A percentile compares a stretch with the other conserved stretches of the same genome.
Evolutionary conservation across 176 grass and related monocot species (phyloP).

Genomic region (Juncus inflexus): DNA sequence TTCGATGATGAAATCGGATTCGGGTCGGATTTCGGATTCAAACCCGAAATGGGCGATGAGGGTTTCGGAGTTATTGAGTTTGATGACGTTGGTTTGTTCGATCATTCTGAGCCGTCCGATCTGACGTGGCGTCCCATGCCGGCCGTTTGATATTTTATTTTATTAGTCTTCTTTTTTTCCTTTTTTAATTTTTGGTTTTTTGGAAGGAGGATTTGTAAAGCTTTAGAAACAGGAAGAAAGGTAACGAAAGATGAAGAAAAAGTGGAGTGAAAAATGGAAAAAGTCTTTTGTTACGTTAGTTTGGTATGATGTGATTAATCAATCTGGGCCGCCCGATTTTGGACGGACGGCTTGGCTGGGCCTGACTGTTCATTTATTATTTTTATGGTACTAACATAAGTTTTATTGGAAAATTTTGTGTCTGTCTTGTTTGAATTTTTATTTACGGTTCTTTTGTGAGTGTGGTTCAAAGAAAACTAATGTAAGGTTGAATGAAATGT

Average conservation of each 20-base stretch:
- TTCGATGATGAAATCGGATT: conserved; percentile 37
- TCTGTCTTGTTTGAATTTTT: too few relatives aligned
- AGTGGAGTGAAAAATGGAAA: not conserved
- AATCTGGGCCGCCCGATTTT: conserved; percentile 18
- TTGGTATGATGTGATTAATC: not conserved
- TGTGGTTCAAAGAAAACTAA: too few relatives aligned
- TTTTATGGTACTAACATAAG: conserved; percentile 14
- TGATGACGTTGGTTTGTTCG: conserved; percentile 28
- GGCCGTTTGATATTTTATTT: conserved; percentile 10
- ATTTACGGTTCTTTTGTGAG: not conserved
- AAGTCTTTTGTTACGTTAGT: conserved; percentile 21
- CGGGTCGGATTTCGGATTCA: conserved; percentile 26
- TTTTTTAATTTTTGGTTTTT: conserved; percentile 13
- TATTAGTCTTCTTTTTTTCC: not conserved
- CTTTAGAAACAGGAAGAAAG: conserved; percentile 23
- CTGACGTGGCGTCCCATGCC: conserved; percentile 28
- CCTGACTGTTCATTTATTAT: conserved; percentile 11
- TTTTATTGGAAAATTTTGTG: not conserved
- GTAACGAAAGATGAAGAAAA: conserved; percentile 8
- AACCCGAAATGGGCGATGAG: conserved; percentile 7
- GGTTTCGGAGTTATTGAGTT: not conserved
- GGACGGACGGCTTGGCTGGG: not conserved
- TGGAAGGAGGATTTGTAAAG: conserved; percentile 25
- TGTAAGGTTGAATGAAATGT: not conserved
- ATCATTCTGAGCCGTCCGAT: conserved; percentile 33